phyloP scores from a whole-genome alignment of 2,329 filamentous ascomycete genomes.

The Phaeosphaeriaceae sp. region DNA sequence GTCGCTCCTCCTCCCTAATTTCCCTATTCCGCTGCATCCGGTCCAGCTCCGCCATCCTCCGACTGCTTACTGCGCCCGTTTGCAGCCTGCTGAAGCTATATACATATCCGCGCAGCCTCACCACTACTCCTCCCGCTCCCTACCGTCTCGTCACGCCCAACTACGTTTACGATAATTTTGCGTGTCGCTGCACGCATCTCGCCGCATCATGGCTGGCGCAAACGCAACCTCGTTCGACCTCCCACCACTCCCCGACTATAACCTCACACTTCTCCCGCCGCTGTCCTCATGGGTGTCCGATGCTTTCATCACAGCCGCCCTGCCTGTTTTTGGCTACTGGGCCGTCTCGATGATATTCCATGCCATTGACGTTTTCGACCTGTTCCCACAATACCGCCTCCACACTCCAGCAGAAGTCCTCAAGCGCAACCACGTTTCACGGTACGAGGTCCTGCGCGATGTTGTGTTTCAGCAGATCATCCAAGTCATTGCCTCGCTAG shows the following conservation, averaged over 20 bases:
- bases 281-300: constrained; percentile 82
- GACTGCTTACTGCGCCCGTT: constrained; percentile 10
- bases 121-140: not conserved
- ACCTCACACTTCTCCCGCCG: constrained; percentile 71
- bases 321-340: constrained; percentile 90
- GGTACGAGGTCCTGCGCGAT: constrained; percentile 86
- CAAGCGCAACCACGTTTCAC: constrained; percentile 84
- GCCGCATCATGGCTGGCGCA: constrained; percentile 53
- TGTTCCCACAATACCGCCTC: constrained; percentile 89
- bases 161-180: constrained; percentile 8
- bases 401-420: constrained; percentile 93
- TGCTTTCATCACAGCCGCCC: constrained; percentile 75
- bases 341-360: constrained; percentile 84
- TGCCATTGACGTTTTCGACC: constrained; percentile 80
- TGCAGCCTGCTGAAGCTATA: constrained; percentile 8
- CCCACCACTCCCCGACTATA: constrained; percentile 86
- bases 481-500: constrained; percentile 75
- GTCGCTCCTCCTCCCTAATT: constrained; percentile 32
- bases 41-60: constrained; percentile 14
- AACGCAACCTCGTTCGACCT: constrained; percentile 64
- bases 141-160: not conserved
- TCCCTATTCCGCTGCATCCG: constrained; percentile 38
- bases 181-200: constrained; percentile 8
- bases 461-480: constrained; percentile 91
- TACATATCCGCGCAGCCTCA: constrained; percentile 2